phyloP scores from a whole-genome alignment of 2,329 filamentous ascomycete genomes.

The Ascochyta viciae-villosae region DNA sequence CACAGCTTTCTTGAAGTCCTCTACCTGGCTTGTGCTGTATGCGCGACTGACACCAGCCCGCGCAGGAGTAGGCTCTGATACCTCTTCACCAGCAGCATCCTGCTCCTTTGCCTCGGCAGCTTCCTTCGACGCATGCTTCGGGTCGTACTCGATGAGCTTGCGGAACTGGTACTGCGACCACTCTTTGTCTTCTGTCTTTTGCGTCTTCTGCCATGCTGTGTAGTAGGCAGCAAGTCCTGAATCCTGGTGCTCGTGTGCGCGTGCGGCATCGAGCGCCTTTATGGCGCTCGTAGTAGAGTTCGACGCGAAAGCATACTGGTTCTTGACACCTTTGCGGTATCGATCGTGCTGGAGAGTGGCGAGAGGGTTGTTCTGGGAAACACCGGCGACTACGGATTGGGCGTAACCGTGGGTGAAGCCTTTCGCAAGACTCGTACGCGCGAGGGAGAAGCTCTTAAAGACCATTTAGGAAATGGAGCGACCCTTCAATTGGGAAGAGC shows the following conservation, averaged over 20 bases:
- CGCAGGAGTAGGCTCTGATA: conserved; percentile 34
- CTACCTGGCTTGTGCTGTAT: conserved; percentile 63
- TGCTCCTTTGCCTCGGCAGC: conserved; percentile 49
- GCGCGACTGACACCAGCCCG: conserved; percentile 54
- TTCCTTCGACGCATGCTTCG: conserved; percentile 49
- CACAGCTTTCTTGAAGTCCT: conserved; percentile 66
- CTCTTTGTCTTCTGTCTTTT: conserved; percentile 76
- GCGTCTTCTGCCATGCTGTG: conserved; percentile 83
- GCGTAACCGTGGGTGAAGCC: conserved; percentile 98
- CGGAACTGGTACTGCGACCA: conserved; percentile 93
- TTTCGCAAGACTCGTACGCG: conserved; percentile 97
- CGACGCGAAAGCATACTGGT: conserved; percentile 77
- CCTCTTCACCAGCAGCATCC: conserved; percentile 40
- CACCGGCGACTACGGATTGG: conserved; percentile 93
- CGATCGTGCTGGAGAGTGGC: conserved; percentile 58
- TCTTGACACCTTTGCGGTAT: conserved; percentile 62
- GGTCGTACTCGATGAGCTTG: conserved; percentile 88
- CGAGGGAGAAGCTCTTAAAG: conserved; percentile 78
- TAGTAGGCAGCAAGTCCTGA: conserved; percentile 85
- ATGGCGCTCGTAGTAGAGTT: conserved; percentile 47
- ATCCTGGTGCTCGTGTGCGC: conserved; percentile 47
- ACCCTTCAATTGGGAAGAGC: conserved; percentile 66
- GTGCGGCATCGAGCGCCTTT: conserved; percentile 39
- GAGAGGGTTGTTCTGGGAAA: conserved; percentile 66
- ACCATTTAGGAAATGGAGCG: conserved; percentile 83